phyloP scores from a whole-genome alignment of 2,329 filamentous ascomycete species.

The Neonectria faginata region DNA sequence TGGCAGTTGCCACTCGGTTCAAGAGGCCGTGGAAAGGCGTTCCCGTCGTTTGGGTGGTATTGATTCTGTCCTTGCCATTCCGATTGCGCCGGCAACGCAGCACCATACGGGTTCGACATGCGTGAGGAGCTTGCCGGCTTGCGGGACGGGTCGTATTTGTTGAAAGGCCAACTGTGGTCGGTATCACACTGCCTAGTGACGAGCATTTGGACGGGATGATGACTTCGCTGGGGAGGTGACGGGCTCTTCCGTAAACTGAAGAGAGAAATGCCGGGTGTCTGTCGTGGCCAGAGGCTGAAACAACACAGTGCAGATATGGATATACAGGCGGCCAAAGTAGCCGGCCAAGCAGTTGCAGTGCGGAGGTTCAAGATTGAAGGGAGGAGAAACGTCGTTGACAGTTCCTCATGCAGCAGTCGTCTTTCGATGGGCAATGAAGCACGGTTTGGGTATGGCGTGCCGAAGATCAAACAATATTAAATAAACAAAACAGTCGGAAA shows the following conservation, averaged over 20 bases:
- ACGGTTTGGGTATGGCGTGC: slow-evolving; percentile 1
- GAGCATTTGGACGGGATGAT: slow-evolving; percentile 55
- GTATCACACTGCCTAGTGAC: slow-evolving; percentile 65
- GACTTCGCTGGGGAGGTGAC: slow-evolving; percentile 46
- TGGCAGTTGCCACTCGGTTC: slow-evolving; percentile 53
- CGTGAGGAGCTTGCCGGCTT: slow-evolving; percentile 60
- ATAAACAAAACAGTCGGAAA: slow-evolving; percentile 9
- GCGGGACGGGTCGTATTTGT: slow-evolving; percentile 63
- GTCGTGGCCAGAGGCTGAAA: slow-evolving; percentile 34
- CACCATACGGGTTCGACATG: slow-evolving; percentile 69
- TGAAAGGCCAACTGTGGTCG: slow-evolving; percentile 67
- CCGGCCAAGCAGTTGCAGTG: slow-evolving; percentile 19
- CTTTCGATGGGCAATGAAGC: neutral
- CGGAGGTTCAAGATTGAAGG: slow-evolving; percentile 30
- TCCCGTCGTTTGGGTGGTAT: slow-evolving; percentile 60
- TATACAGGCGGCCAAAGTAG: slow-evolving; percentile 31
- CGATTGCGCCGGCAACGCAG: slow-evolving; percentile 64
- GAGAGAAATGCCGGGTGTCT: slow-evolving; percentile 24
- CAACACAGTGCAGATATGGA: slow-evolving; percentile 36
- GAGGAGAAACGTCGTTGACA: slow-evolving; percentile 21
- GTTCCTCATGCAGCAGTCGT: slow-evolving; percentile 1
- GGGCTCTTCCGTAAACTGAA: slow-evolving; percentile 28
- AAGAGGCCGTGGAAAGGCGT: slow-evolving; percentile 59
- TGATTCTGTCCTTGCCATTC: slow-evolving; percentile 69
- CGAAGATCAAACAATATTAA: slow-evolving; percentile 1